phyloP scores from a whole-genome alignment of 352 stramenopile genomes.

The Phytophthora nicotianae region DNA sequence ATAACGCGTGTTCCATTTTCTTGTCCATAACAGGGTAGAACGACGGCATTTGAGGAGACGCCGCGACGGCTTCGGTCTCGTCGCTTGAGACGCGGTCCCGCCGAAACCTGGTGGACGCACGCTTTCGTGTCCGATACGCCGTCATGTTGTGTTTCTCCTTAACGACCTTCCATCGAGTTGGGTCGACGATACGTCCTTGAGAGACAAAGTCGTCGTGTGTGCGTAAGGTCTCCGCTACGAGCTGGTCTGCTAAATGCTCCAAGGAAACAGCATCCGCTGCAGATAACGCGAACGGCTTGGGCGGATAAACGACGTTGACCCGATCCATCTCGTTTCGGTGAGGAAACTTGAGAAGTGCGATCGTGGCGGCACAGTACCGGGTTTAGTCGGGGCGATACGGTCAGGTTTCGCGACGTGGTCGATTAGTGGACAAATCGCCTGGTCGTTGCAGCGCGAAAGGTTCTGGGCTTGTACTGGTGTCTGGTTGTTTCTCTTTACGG shows the following conservation, averaged over 20 bases:
- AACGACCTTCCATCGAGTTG: slow-evolving; percentile 51
- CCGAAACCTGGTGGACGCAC: neutral
- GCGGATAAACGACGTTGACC: slow-evolving; percentile 15
- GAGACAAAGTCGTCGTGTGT: slow-evolving; percentile 54
- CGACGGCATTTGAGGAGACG: slow-evolving; percentile 31
- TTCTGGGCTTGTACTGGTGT: neutral
- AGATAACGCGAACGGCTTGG: slow-evolving; percentile 16
- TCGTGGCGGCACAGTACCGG: slow-evolving; percentile 3
- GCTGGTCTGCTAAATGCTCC: slow-evolving; percentile 43
- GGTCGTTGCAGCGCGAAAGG: slow-evolving; percentile 5
- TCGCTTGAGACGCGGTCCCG: slow-evolving; percentile 24
- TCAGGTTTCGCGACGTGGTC: neutral
- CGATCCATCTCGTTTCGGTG: slow-evolving; percentile 29
- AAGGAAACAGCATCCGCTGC: slow-evolving; percentile 12
- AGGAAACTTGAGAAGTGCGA: slow-evolving; percentile 20
- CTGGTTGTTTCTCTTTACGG: slow-evolving; percentile 6
- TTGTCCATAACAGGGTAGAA: slow-evolving; percentile 21
- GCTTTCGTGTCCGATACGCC: slow-evolving; percentile 47
- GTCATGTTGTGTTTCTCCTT: slow-evolving; percentile 53
- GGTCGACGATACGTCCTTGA: slow-evolving; percentile 35
- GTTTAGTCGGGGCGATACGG: neutral
- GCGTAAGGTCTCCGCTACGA: slow-evolving; percentile 57
- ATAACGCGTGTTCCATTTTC: slow-evolving; percentile 15
- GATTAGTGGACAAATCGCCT: slow-evolving; percentile 10
- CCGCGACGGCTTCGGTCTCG: slow-evolving; percentile 26